These are phyloP conservation scores for Exobasidium rhododendri DNA, from an alignment of 1,284 basidiomycete genomes.

Conservation along the genomic window DNA sequence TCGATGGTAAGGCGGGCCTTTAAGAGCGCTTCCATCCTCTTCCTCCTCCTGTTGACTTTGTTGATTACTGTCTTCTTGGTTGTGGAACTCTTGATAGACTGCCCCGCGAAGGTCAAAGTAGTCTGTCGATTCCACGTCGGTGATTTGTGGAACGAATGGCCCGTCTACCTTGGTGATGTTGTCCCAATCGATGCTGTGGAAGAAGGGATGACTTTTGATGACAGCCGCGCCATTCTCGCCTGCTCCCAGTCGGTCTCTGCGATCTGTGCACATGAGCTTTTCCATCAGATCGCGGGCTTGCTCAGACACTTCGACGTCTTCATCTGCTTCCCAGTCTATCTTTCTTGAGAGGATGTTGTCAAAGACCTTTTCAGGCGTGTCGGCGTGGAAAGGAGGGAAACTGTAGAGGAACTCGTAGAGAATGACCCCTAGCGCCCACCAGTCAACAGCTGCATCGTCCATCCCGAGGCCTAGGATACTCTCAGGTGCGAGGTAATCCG, in stretches of 20 bases:
- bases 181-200: slow-evolving; percentile 87
- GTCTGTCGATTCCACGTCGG: slow-evolving; percentile 95
- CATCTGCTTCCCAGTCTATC: slow-evolving; percentile 78
- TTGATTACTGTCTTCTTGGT: slow-evolving; percentile 62
- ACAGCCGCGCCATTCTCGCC: slow-evolving; percentile 73
- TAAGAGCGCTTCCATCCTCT: not conserved
- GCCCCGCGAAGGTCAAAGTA: slow-evolving; percentile 97
- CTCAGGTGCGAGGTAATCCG: slow-evolving; percentile 93
- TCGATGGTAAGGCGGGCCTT: slow-evolving; percentile 1
- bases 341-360: slow-evolving; percentile 97
- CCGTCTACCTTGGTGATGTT: slow-evolving; percentile 82
- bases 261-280: slow-evolving; percentile 77
- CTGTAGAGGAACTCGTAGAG: slow-evolving; percentile 98
- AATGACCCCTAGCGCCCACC: slow-evolving; percentile 99
- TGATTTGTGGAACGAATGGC: slow-evolving; percentile 90
- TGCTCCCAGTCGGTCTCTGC: slow-evolving; percentile 74
- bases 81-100: slow-evolving; percentile 80
- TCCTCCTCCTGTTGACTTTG: slow-evolving; percentile 49
- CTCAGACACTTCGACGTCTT: slow-evolving; percentile 81
- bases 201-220: slow-evolving; percentile 88
- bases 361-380: slow-evolving; percentile 93
- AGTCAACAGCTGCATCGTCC: slow-evolving; percentile 93
- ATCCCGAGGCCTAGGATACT: slow-evolving; percentile 92
- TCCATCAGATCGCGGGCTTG: slow-evolving; percentile 91
- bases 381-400: slow-evolving; percentile 94